Base-by-base conservation (phyloP, 176 grass and related monocot genomes). In the Eragrostis nindensis region DNA sequence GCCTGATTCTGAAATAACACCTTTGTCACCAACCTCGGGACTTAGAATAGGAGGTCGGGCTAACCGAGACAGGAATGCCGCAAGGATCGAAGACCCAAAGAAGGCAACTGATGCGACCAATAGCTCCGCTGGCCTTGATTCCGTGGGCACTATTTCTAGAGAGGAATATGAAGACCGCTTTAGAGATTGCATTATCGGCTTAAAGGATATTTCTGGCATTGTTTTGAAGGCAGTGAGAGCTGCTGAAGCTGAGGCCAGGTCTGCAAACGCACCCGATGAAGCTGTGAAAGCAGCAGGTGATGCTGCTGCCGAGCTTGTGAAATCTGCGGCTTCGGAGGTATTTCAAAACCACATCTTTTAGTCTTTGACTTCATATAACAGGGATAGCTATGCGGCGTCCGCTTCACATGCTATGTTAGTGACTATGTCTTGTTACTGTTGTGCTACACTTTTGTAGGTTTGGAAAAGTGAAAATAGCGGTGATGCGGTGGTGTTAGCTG, bases 301-400 rank as follows among this genome's bases (percentile, higher is more conserved):
- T 91, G 96, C 96, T 78, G 96, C 96, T 59, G 96, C 96, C 0
- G 96, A 99, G 82, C 86, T 99, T 89, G 96, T 99, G 53, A 93
- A 88, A 81, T 93, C 83, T 86, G 84, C 90, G 76, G 96, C 96
- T 77, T 87, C 73, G 55, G 96, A 99, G 96, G 96, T 93, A 99
- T 67, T 30, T 5, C 13, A 60, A 50, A 71, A 64, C 29, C 18
- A 36, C 52, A 60, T 40, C 12, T n/a, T n/a, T n/a, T n/a, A n/a
- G n/a, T n/a, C n/a, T 54, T 80, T 64, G 55, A 62, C 62, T 18
- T 71, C 22, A 19, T 46, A 9, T 65, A 42, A 71, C 36, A 84
- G 24, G 49, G 52, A 38, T 60, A 30, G 42, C 39, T 78, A 36
- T 25, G 56, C 30, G 40, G 65, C 27, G 46, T 78, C 36, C 79